Evolutionary conservation across 768 basidiomycete genomes (phyloP).

Genomic region (Heimioporus sp.): DNA sequence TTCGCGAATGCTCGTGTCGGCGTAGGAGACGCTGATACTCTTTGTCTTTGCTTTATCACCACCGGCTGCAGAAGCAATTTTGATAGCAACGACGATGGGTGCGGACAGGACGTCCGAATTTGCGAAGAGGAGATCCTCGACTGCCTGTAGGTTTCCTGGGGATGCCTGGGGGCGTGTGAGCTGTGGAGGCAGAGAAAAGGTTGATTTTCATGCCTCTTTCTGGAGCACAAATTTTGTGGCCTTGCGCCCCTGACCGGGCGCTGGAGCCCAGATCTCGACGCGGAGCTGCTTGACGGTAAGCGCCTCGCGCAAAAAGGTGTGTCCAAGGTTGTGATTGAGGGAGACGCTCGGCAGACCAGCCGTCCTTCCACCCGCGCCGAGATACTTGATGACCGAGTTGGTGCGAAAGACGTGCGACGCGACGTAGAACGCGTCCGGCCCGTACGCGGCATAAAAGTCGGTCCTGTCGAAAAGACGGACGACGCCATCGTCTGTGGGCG

Average conservation of each 20-base stretch:
- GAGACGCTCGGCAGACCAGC: constrained; percentile 74
- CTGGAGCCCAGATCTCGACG: constrained; percentile 87
- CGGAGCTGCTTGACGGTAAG: constrained; percentile 87
- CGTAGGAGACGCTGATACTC: constrained; percentile 85
- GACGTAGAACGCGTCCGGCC: constrained; percentile 83
- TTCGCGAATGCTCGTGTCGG: constrained; percentile 81
- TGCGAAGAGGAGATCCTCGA: constrained; percentile 84
- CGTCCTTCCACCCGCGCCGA: constrained; percentile 62
- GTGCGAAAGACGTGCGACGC: constrained; percentile 84
- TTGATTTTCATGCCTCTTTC: constrained; percentile 59
- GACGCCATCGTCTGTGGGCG: constrained; percentile 70
- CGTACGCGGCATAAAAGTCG: constrained; percentile 88
- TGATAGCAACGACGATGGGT: constrained; percentile 89
- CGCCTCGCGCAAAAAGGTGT: constrained; percentile 82
- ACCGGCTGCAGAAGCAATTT: constrained; percentile 56
- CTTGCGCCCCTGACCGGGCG: constrained; percentile 73
- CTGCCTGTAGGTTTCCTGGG: constrained; percentile 67
- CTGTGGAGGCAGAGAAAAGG: too few relatives aligned
- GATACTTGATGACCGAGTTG: constrained; percentile 88
- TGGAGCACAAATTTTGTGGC: constrained; percentile 71
- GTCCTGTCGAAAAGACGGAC: constrained; percentile 85
- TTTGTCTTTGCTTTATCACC: constrained; percentile 61
- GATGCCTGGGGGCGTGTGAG: constrained; percentile 53
- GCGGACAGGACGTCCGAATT: constrained; percentile 77
- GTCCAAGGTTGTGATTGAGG: constrained; percentile 73